These are phyloP conservation scores for Ochetophila trinervis DNA, from an alignment of 306 rosid species.

Conservation along the genomic window DNA sequence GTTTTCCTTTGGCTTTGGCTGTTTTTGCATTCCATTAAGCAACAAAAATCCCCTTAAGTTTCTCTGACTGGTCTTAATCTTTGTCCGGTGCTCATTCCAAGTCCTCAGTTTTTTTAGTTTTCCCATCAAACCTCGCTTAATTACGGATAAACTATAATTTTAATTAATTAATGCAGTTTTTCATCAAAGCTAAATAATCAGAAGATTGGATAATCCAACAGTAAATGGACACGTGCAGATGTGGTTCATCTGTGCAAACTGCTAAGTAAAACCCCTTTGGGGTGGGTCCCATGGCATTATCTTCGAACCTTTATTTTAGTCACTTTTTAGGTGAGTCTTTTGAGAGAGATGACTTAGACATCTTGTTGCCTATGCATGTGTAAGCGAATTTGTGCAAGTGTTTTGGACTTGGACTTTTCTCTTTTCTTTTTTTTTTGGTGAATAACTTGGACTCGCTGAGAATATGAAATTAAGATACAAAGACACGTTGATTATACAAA, in stretches of 20 bases:
- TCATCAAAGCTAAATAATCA: too few species aligned
- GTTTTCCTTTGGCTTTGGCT: conserved; percentile 1
- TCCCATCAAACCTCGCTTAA: too few species aligned
- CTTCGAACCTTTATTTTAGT: conserved; percentile 7
- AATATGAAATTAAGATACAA: too few species aligned
- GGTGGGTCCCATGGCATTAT: conserved; percentile 15
- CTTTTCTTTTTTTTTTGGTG: too few species aligned
- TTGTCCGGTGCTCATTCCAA: background rate
- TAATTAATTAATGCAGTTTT: too few species aligned
- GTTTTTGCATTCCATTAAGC: background rate
- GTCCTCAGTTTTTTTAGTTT: too few species aligned
- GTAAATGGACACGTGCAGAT: too few species aligned
- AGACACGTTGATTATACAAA: too few species aligned
- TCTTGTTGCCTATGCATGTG: background rate
- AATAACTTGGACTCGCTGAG: too few species aligned
- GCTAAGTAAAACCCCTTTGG: background rate
- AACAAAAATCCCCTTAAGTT: background rate
- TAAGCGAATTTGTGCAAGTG: background rate
- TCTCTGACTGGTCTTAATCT: conserved; percentile 6
- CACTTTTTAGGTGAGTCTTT: conserved; percentile 12
- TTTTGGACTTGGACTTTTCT: too few species aligned
- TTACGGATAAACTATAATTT: too few species aligned
- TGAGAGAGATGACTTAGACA: conserved; percentile 8
- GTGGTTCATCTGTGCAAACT: background rate
- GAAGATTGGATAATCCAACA: too few species aligned